A percentile compares a stretch with the other conserved stretches of the same genome.
phyloP scores from a whole-genome alignment of 2,329 filamentous ascomycete genomes.

The Dendryphion nanum region DNA sequence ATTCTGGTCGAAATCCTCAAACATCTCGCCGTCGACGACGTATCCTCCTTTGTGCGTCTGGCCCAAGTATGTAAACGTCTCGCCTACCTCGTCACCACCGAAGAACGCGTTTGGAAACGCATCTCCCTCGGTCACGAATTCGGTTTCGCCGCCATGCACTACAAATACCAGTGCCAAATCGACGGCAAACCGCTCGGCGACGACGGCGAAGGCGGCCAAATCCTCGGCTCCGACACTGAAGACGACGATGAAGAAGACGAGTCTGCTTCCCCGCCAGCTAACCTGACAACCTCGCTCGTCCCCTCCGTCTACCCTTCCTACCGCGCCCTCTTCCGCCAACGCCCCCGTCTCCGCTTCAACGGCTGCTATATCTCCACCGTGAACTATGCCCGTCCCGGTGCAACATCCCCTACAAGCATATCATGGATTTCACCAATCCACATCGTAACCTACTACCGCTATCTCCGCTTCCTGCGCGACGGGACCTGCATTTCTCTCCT shows the following conservation, averaged over 20 bases:
- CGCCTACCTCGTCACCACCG: conserved; percentile 78
- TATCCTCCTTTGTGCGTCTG: conserved; percentile 73
- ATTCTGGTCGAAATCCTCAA: conserved; percentile 76
- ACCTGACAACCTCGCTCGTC: conserved; percentile 32
- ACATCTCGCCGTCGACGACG: conserved; percentile 70
- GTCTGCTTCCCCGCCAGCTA: conserved; percentile 10
- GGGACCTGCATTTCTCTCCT: conserved; percentile 79
- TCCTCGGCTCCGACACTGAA: conserved; percentile 24
- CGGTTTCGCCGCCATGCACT: conserved; percentile 82
- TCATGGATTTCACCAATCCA: conserved; percentile 82
- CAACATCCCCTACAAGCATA: conserved; percentile 65
- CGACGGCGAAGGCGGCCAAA: conserved; percentile 31
- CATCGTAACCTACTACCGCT: conserved; percentile 97
- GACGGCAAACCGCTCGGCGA: conserved; percentile 47
- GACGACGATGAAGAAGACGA: conserved; percentile 11
- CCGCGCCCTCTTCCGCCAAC: conserved; percentile 72
- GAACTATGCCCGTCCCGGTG: conserved; percentile 86
- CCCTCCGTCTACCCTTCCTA: conserved; percentile 41
- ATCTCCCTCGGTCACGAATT: conserved; percentile 69
- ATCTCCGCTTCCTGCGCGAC: conserved; percentile 91
- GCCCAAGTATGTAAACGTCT: conserved; percentile 82
- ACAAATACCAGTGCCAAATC: conserved; percentile 66
- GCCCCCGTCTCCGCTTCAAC: conserved; percentile 88
- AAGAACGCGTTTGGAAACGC: conserved; percentile 83
- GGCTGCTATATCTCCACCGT: conserved; percentile 96